Conservation (phyloP, 1,139 yeast genomes). For the Pichia sp. region DNA sequence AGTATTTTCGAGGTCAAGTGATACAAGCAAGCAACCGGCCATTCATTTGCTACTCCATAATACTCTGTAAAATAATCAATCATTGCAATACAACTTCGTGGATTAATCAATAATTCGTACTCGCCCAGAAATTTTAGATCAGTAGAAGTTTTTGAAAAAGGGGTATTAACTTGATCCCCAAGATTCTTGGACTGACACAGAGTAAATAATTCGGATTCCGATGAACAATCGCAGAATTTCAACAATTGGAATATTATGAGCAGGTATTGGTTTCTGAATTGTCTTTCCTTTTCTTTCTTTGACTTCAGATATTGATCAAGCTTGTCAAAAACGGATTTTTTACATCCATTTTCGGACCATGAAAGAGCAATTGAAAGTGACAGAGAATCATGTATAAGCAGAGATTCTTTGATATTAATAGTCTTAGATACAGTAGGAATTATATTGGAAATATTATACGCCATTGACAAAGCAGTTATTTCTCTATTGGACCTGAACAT, state of each 20-base stretch:
- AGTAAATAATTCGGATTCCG: constrained; percentile 4
- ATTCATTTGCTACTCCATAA: constrained; percentile 21
- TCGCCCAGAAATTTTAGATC: constrained; percentile 9
- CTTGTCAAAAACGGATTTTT: constrained; percentile 8
- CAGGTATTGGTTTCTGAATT: constrained; percentile 24
- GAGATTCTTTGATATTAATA: constrained; percentile 3
- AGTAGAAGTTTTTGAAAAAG: constrained; percentile 1
- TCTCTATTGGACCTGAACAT: constrained; percentile 28
- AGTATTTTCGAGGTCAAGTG: constrained; percentile 33
- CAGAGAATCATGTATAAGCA: constrained; percentile 20
- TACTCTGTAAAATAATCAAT: constrained; percentile 8
- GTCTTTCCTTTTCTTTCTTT: constrained; percentile 6
- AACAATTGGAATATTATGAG: constrained; percentile 29
- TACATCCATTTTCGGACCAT: constrained; percentile 14
- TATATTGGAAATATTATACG: constrained; percentile 19
- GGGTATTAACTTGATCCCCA: neutral
- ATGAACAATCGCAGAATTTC: constrained; percentile 30
- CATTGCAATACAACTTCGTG: constrained; percentile 11
- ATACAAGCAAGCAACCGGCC: constrained; percentile 31
- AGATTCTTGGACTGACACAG: neutral
- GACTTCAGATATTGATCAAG: constrained; percentile 6
- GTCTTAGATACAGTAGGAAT: constrained; percentile 11
- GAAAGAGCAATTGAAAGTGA: constrained; percentile 20
- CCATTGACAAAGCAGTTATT: constrained; percentile 30
- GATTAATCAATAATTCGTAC: constrained; percentile 15